phyloP scores from a whole-genome alignment of 179 eudicot species.

The Camellia oleifera region DNA sequence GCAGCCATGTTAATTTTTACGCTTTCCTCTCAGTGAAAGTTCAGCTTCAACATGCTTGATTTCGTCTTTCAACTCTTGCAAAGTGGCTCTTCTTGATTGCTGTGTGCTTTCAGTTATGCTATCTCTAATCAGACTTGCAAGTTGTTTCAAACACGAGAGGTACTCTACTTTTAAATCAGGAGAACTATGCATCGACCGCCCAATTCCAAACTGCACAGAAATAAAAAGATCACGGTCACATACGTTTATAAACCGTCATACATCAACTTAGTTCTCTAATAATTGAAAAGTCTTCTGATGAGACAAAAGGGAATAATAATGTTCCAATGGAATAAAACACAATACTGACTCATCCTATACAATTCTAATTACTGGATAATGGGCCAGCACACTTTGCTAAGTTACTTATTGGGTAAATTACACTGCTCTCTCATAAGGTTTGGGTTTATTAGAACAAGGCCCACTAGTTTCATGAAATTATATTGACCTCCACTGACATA shows the following conservation, averaged over 20 bases:
- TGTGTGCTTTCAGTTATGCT: conserved; percentile 14
- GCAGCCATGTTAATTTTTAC: conserved; percentile 8
- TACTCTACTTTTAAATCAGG: conserved; percentile 48
- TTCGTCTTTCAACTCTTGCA: conserved; percentile 54
- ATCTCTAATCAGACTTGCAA: conserved; percentile 31
- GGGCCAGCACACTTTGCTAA: not conserved
- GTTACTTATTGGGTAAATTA: no score
- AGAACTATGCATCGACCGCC: conserved; percentile 28
- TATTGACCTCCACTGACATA: no score
- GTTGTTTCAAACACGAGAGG: conserved; percentile 59
- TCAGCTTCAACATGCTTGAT: conserved; percentile 51
- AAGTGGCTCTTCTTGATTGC: conserved; percentile 16
- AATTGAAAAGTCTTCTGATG: not conserved
- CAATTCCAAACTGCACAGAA: conserved; percentile 46
- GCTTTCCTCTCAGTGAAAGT: conserved; percentile 18
- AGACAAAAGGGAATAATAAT: not conserved
- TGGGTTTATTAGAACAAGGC: no score
- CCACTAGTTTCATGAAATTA: no score
- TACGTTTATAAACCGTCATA: not conserved
- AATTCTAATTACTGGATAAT: not conserved
- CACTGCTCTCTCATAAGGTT: no score
- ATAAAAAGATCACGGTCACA: not conserved
- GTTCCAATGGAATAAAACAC: not conserved
- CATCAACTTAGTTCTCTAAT: not conserved
- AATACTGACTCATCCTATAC: not conserved